phyloP scores from a whole-genome alignment of 106 monocot genomes.

The Triglochin maritima region DNA sequence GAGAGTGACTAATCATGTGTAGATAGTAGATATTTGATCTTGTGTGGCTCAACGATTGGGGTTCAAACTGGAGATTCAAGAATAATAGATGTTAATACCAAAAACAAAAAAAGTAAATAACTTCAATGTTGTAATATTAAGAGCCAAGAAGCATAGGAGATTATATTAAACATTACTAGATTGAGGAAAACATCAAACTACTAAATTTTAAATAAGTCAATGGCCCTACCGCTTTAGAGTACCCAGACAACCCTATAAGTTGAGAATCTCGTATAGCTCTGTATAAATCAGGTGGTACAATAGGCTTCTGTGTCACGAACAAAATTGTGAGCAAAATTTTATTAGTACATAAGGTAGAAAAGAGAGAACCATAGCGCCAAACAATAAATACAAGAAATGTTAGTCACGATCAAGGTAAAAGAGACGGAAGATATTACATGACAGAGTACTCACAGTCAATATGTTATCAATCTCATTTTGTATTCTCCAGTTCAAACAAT shows the following conservation, averaged over 20 bases:
- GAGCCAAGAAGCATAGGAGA: too few relatives aligned
- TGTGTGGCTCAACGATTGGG: too few relatives aligned
- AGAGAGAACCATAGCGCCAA: background rate
- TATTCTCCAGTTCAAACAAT: slow-evolving; percentile 86
- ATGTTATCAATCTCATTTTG: slow-evolving; percentile 68
- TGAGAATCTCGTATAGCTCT: slow-evolving; percentile 70
- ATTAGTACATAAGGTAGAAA: background rate
- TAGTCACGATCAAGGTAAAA: background rate
- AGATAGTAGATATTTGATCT: too few relatives aligned
- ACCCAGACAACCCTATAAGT: slow-evolving; percentile 83
- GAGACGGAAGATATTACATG: background rate
- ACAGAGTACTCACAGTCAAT: slow-evolving; percentile 38
- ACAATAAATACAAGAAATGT: background rate
- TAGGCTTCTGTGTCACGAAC: slow-evolving; percentile 55
- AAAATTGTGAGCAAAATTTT: background rate
- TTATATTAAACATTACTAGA: too few relatives aligned
- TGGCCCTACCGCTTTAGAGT: slow-evolving; percentile 56
- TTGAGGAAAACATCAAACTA: too few relatives aligned
- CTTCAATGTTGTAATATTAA: too few relatives aligned
- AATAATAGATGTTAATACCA: too few relatives aligned
- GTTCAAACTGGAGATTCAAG: too few relatives aligned
- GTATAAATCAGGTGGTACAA: slow-evolving; percentile 63
- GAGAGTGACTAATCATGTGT: too few relatives aligned
- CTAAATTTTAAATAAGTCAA: background rate
- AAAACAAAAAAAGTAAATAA: too few relatives aligned